Conservation (phyloP, 331 rosid species). For the Ulmus americana region DNA sequence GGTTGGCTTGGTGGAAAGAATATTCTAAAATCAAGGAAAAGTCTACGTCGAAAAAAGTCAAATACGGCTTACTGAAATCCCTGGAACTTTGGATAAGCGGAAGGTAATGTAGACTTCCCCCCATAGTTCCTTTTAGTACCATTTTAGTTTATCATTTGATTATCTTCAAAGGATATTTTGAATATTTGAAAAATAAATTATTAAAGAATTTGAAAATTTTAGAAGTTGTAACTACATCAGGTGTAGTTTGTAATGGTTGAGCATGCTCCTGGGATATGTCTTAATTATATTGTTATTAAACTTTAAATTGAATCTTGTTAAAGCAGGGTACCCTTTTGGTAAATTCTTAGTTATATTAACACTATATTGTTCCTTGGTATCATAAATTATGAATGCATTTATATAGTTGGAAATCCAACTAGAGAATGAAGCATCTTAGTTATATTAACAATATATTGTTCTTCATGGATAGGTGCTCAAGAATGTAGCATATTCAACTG, state of each 20-base stretch:
- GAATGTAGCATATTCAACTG: constrained; percentile 64
- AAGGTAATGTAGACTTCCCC: too few species aligned
- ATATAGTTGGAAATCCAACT: background rate
- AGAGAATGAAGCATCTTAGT: background rate
- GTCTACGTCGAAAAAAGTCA: too few species aligned
- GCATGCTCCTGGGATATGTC: too few species aligned
- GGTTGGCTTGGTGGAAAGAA: too few species aligned
- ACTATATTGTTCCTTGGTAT: background rate
- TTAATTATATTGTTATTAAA: too few species aligned
- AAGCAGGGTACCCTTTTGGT: background rate
- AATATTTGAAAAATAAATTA: background rate
- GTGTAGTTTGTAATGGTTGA: too few species aligned
- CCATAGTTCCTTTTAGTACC: background rate
- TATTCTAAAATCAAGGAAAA: too few species aligned
- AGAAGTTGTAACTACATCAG: background rate
- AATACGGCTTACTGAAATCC: too few species aligned
- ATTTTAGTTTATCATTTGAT: background rate
- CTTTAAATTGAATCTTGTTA: background rate
- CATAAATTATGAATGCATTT: background rate
- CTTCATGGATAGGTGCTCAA: constrained; percentile 74
- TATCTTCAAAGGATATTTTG: background rate
- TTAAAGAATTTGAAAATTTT: background rate
- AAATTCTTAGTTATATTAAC: background rate
- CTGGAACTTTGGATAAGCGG: too few species aligned
- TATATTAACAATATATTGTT: background rate